Conservation (phyloP, 345 rosid genomes). For the Ceriops tagal region DNA sequence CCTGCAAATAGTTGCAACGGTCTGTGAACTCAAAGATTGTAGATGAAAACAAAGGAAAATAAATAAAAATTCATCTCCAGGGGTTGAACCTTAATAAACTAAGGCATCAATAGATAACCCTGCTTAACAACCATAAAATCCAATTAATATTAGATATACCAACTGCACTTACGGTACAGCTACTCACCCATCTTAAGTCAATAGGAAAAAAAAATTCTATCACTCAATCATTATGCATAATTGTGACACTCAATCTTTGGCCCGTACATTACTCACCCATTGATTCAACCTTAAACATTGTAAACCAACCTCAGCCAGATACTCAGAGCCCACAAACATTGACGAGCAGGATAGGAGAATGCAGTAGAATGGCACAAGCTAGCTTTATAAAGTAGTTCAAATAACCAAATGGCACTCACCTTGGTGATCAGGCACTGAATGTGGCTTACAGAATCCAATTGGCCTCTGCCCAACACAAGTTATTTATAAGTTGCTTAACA, state of each 20-base stretch:
- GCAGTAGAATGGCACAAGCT: too few species aligned
- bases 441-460: slow-evolving; percentile 56
- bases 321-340: slow-evolving; percentile 11
- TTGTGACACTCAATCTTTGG: neutral
- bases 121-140: neutral
- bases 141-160: neutral
- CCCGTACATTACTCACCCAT: slow-evolving; percentile 5
- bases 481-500: slow-evolving; percentile 13
- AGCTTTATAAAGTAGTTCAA: slow-evolving; percentile 15
- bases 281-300: neutral
- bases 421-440: slow-evolving; percentile 48
- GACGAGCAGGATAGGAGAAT: neutral
- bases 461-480: slow-evolving; percentile 55
- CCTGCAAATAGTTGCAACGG: neutral
- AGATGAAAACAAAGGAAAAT: neutral
- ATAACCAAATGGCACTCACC: slow-evolving; percentile 39
- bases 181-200: neutral
- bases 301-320: neutral
- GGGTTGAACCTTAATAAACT: slow-evolving; percentile 1
- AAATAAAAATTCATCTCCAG: slow-evolving; percentile 5
- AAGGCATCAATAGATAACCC: neutral
- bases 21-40: slow-evolving; percentile 2
- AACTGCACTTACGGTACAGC: neutral
- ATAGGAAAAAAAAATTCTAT: neutral
- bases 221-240: neutral